Evolutionary conservation across 352 stramenopile genomes (phyloP).

Genomic region (Globisporangium yorkense): DNA sequence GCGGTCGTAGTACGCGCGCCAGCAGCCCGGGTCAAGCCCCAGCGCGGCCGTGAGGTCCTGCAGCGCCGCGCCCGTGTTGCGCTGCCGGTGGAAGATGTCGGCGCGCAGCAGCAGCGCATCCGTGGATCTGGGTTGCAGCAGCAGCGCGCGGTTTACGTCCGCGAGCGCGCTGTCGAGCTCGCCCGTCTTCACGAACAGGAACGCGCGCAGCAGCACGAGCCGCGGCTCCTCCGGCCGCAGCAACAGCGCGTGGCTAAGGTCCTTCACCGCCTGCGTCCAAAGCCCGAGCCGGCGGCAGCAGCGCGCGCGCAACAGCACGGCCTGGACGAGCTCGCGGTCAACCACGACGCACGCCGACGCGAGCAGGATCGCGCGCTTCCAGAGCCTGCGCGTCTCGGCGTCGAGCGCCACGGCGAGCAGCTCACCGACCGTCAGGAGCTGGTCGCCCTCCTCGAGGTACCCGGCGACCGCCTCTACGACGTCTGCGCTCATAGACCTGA

Average conservation of each 20-base stretch:
- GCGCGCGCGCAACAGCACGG: constrained; percentile 49
- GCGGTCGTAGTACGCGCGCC: constrained; percentile 77
- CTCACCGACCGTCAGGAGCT: constrained; percentile 56
- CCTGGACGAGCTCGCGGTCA: constrained; percentile 54
- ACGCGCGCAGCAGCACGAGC: constrained; percentile 49
- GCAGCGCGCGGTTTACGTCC: constrained; percentile 54
- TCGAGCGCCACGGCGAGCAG: constrained; percentile 47
- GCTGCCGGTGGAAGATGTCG: constrained; percentile 51
- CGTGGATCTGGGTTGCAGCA: constrained; percentile 54
- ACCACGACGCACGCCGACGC: constrained; percentile 64
- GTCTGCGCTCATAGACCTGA: constrained; percentile 41
- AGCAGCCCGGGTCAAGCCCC: constrained; percentile 53
- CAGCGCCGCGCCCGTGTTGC: constrained; percentile 37
- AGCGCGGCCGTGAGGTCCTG: constrained; percentile 63
- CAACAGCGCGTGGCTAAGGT: constrained; percentile 45
- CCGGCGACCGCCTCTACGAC: constrained; percentile 34
- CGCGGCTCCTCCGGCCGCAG: constrained; percentile 49
- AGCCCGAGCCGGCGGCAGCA: constrained; percentile 65
- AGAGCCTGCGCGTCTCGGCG: constrained; percentile 49
- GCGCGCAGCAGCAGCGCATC: constrained; percentile 63
- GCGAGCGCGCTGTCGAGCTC: constrained; percentile 47
- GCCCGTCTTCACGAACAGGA: constrained; percentile 46
- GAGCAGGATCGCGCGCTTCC: constrained; percentile 67
- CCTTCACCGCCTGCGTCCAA: constrained; percentile 69
- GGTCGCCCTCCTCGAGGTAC: constrained; percentile 52